phyloP scores from a whole-genome alignment of 208 protist genomes.

The Trypanosoma melophagium region DNA sequence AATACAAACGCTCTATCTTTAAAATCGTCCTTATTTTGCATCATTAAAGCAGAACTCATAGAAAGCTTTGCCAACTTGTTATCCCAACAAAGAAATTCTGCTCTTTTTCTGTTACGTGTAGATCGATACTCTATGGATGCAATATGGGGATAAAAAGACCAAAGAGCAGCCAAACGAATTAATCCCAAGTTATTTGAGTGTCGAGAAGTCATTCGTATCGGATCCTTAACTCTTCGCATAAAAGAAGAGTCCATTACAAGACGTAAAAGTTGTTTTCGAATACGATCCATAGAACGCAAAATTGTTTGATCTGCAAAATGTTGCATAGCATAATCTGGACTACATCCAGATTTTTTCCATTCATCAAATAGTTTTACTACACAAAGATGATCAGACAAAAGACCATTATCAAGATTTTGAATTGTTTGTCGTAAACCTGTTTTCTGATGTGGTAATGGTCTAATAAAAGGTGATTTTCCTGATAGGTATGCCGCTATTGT shows the following conservation, averaged over 20 bases:
- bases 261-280: conserved; percentile 73
- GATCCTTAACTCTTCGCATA: conserved; percentile 43
- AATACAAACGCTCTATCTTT: conserved; percentile 51
- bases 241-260: conserved; percentile 72
- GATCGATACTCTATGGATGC: conserved; percentile 74
- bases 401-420: conserved; percentile 50
- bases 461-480: conserved; percentile 80
- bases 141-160: conserved; percentile 77
- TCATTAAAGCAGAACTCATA: conserved; percentile 50
- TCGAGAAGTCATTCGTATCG: conserved; percentile 48
- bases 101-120: conserved; percentile 40
- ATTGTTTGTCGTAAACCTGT: conserved; percentile 37
- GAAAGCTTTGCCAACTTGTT: conserved; percentile 64
- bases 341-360: conserved; percentile 68
- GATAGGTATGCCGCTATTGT: conserved; percentile 86
- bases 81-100: conserved; percentile 82
- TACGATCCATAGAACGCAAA: conserved; percentile 78
- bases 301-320: conserved; percentile 75
- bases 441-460: conserved; percentile 60
- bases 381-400: conserved; percentile 79
- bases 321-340: conserved; percentile 53
- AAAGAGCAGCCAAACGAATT: conserved; percentile 72
- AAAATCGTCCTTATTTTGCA: conserved; percentile 48
- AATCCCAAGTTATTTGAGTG: conserved; percentile 71
- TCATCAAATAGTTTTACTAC: conserved; percentile 62